Base-by-base conservation (phyloP, 352 stramenopile genomes). In the Globisporangium acanthophoron region DNA sequence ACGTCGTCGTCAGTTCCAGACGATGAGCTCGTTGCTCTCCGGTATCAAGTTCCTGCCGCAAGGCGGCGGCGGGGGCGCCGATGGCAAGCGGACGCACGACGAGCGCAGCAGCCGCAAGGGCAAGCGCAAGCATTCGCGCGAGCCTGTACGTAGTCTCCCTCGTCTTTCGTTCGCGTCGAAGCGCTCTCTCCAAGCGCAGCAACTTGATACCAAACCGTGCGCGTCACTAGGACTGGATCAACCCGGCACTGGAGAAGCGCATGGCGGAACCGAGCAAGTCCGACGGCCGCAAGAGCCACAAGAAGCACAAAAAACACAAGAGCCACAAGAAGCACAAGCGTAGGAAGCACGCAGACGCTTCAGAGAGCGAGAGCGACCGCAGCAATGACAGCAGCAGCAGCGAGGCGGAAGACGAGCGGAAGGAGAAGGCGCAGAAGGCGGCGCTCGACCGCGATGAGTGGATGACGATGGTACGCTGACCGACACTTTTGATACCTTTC, bases 381-480 rank as follows among this genome's bases (percentile, higher is more conserved):
- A 64, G 47, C 9, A 67, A 46, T 15, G 56, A 57, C 37, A 59
- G 37, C 43, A 76, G 39, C 47, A 45, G 43, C 24, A 56, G 39
- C 11, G 52, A 55, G 4, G 16, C n/a, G 29, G 18, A 55, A 18
- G 16, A 27, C 21, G 1, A 21, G 54, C 16, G 20, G 6, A 51
- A 52, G 41, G 21, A 29, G 0, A n/a, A 48, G 11, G 27, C 56
- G 31, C 31, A 35, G 15, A 57, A 33, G 8, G 55, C 54, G n/a
- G 59, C 64, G 35, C 50, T 92, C 7, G 51, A 64, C 29, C 79
- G 80, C 33, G 80, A 94, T 39, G 85, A 91, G 29, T 94, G 85
- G 85, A 94, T 92, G 85, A 57, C 63, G 0, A 92, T 92, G 85
- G 70, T 83, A 41, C 24, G 59, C 50, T 7, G n/a, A 11, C n/a